Base-by-base conservation (phyloP, 352 stramenopile species). In the Phytophthora sp. region DNA sequence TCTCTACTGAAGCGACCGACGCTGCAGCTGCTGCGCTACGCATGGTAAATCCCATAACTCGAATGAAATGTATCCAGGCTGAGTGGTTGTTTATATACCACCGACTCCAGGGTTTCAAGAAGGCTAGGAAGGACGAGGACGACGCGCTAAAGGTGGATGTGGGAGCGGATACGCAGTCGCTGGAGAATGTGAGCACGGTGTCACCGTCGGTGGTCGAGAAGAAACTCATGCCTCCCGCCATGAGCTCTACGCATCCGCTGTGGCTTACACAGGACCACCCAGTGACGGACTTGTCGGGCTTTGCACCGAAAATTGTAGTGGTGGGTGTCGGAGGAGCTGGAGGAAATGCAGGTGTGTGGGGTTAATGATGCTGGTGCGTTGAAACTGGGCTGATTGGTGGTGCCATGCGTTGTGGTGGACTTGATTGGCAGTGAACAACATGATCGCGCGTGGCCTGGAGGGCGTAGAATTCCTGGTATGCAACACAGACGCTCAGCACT, bases 401-500 rank as follows among this genome's bases (percentile, higher is more conserved):
- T 7, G 42, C 27, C 13, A 47, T 45, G 29, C 12, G 8, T 39
- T 7, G 42, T 16, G 15, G 36, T 57, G 42, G 23, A 41, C 23
- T 59, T 54, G 7, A 39, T 47, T 59, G 27, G 20, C 46, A 89
- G 90, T 95, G 56, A 95, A 95, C 78, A 95, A 95, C 54, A 95
- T 95, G 87, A 95, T 95, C 35, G 87, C 87, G 41, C 83, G 86
- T 27, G 87, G 85, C 2, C 69, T 95, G 15, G 77, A 94, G 63
- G 87, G 87, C 42, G 87, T 95, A 24, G 86, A 95, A 58, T 95
- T 95, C 44, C 71, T 97, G 31, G 90, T 97, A 27, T 97, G 90
- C 79, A 97, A 97, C 74, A 97, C 90, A 38, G 90, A 97, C 49
- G 88, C 90, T 33, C 90, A 97, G 80, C 90, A 97, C 50, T 69